phyloP scores from a whole-genome alignment of 495 filamentous ascomycete species.

The Lophiostoma macrostomum region DNA sequence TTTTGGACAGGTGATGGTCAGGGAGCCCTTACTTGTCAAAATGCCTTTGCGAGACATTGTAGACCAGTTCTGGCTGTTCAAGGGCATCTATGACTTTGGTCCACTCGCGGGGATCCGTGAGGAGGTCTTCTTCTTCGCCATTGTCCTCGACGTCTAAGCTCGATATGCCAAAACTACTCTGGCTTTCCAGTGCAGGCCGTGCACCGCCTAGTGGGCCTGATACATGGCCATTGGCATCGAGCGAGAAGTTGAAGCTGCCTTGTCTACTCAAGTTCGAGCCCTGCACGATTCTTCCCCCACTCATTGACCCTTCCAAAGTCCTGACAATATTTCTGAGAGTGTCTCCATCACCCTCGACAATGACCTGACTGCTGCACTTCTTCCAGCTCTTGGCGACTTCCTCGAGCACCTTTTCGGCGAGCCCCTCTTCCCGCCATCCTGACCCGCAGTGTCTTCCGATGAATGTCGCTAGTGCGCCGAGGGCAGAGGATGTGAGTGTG shows the following conservation, averaged over 20 bases:
- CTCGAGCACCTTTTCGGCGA: constrained; percentile 88
- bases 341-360: constrained; percentile 73
- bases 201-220: constrained; percentile 44
- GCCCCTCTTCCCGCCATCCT: constrained; percentile 92
- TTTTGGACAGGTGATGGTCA: background rate
- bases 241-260: constrained; percentile 52
- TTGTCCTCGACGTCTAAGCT: constrained; percentile 51
- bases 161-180: constrained; percentile 63
- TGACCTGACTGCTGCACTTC: constrained; percentile 73
- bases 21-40: constrained; percentile 63
- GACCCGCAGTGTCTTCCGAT: constrained; percentile 91
- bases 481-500: constrained; percentile 82
- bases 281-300: constrained; percentile 62
- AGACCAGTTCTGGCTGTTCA: constrained; percentile 80
- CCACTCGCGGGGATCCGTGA: constrained; percentile 69
- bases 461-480: constrained; percentile 80
- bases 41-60: constrained; percentile 84
- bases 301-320: constrained; percentile 78
- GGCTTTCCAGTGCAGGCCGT: constrained; percentile 49
- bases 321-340: constrained; percentile 78
- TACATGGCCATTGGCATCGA: constrained; percentile 31
- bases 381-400: constrained; percentile 91
- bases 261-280: constrained; percentile 53
- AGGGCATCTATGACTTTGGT: constrained; percentile 74
- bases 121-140: constrained; percentile 59